phyloP scores from a whole-genome alignment of 2,329 filamentous ascomycete genomes.

The Tolypocladium capitatum region DNA sequence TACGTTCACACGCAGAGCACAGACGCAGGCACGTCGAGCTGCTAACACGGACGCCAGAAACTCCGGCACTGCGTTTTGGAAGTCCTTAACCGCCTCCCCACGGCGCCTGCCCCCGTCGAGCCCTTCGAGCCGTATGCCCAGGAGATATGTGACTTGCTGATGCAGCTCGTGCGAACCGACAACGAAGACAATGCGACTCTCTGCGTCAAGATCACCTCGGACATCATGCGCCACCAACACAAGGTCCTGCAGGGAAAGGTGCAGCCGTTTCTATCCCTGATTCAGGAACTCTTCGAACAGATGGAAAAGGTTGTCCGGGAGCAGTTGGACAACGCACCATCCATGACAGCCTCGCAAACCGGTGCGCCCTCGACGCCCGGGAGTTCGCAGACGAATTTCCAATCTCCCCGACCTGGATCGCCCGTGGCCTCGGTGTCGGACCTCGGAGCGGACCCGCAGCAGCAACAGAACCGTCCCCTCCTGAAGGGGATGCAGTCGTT shows the following conservation, averaged over 20 bases:
- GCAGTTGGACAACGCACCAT: conserved; percentile 70
- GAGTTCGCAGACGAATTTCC: conserved; percentile 56
- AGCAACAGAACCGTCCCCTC: conserved; percentile 68
- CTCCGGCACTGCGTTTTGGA: conserved; percentile 88
- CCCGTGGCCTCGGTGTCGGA: conserved; percentile 74
- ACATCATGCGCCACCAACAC: conserved; percentile 84
- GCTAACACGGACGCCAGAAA: conserved; percentile 40
- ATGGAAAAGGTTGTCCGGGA: conserved; percentile 93
- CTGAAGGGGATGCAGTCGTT: conserved; percentile 96
- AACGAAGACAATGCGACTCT: conserved; percentile 99
- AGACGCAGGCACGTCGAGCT: not conserved
- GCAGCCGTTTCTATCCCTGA: conserved; percentile 78
- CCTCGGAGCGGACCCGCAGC: conserved; percentile 67
- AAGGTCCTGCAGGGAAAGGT: conserved; percentile 69
- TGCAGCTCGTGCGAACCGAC: conserved; percentile 76
- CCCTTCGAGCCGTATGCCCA: conserved; percentile 78
- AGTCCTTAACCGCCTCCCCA: conserved; percentile 74
- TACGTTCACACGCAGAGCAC: conserved; percentile 23
- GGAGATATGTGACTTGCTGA: conserved; percentile 80
- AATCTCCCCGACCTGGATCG: conserved; percentile 81
- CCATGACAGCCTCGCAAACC: conserved; percentile 35
- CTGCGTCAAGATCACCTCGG: conserved; percentile 95
- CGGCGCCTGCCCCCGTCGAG: conserved; percentile 59
- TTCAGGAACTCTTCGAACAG: conserved; percentile 89
- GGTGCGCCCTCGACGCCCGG: conserved; percentile 55